A percentile compares a stretch with the other conserved stretches of the same genome.
Evolutionary conservation across 345 rosid species (phyloP).

Genomic region (Euphorbia pulcherrima): DNA sequence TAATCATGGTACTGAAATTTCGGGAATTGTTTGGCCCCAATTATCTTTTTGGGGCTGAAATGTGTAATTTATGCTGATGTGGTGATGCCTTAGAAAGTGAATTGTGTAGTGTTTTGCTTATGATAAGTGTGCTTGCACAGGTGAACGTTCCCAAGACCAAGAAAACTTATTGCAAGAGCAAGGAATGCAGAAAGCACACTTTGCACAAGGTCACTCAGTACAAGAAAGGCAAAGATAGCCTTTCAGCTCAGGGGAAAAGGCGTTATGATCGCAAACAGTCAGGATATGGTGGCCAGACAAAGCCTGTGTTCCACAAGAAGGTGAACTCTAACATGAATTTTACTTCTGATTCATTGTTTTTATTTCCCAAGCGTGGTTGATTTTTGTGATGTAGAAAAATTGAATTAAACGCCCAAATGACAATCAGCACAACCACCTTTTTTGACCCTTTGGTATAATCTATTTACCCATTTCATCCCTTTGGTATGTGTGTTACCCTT

Average conservation of each 20-base stretch:
- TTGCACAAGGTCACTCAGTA: conserved; percentile 22
- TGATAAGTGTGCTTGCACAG: conserved; percentile 22
- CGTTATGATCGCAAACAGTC: conserved; percentile 27
- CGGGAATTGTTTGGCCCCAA: background rate
- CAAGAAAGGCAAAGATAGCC: conserved; percentile 23
- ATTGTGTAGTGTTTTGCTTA: background rate
- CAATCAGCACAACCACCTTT: too few species aligned
- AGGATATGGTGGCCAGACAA: conserved; percentile 31
- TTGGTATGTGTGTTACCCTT: too few species aligned
- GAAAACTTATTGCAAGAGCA: conserved; percentile 39
- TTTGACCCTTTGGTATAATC: too few species aligned
- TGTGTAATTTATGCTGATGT: background rate
- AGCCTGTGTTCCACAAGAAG: conserved; percentile 33
- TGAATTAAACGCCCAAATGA: background rate
- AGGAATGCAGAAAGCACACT: conserved; percentile 23
- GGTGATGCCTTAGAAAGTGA: background rate
- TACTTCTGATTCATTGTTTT: background rate
- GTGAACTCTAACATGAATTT: background rate
- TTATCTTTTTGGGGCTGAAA: background rate
- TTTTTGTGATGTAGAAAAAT: background rate
- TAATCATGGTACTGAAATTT: too few species aligned
- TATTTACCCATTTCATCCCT: too few species aligned
- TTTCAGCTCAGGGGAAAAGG: conserved; percentile 20
- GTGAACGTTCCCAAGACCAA: conserved; percentile 85
- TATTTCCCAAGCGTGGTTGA: background rate